Evolutionary conservation across 1,284 basidiomycete genomes (phyloP), one percentile per base, ranked within the genome.

Genomic region (Puccinia hordei): DNA sequence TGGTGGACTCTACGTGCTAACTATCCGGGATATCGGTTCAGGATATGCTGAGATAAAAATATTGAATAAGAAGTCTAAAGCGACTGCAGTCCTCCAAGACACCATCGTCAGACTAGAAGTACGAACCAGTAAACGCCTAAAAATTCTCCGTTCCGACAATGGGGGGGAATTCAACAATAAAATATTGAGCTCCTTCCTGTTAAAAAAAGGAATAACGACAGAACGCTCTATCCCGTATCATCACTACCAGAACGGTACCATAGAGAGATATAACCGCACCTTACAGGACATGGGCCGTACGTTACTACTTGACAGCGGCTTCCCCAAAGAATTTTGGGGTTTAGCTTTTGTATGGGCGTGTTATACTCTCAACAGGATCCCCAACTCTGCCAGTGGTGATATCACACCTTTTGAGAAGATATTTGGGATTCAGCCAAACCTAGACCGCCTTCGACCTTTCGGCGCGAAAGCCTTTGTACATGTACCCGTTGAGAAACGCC

Each of bases 291-390:
- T 41, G 38, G 4, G 38, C 4, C 38, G 81, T 17, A 65, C 65
- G 1, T 10, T 35, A 24, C 41, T 81, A 13, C n/a, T 57, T 0
- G 19, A 27, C 10, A 57, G 73, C 13, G 33, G 19, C 0, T 73
- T 81, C 12, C 78, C 63, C 8, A 59, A 55, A 17, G 61, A 24
- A 30, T 66, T 82, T 33, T 82, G 81, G 81, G n/a, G 41, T 41
- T 17, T 69, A 22, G n/a, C 68, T n/a, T n/a, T 30, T 44, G 46
- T 24, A 15, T 68, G 57, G 63, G 35, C 33, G 1, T 41, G 8
- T 22, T 22, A 6, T 41, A 68, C 27, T 12, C 35, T 68, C 38
- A 68, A 49, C 46, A 8, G 46, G 9, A 13, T 49, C 10, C 46
- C 46, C 8, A 49, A 49, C 19, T 4, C 9, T 2, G 10, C 65